A percentile compares a stretch with the other conserved stretches of the same genome.
phyloP scores from a whole-genome alignment of 2,329 filamentous ascomycete genomes.

The Fusarium chaquense region DNA sequence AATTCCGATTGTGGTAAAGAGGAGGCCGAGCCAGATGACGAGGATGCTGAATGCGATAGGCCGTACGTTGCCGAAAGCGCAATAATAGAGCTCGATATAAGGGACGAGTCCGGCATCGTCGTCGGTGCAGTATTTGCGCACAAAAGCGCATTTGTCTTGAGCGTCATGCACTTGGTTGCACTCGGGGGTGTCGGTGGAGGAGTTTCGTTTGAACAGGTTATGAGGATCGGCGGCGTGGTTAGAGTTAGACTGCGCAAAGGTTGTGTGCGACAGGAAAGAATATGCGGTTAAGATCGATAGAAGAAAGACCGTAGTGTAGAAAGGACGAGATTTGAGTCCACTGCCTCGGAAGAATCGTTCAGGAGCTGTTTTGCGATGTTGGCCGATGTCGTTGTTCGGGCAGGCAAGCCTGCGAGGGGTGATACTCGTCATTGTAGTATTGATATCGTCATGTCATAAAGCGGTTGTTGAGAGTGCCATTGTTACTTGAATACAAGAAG shows the following conservation, averaged over 20 bases:
- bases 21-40: constrained; percentile 83
- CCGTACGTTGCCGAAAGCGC: constrained; percentile 74
- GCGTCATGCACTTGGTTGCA: constrained; percentile 85
- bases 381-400: constrained; percentile 14
- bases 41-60: constrained; percentile 84
- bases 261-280: constrained; percentile 55
- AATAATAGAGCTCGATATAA: constrained; percentile 94
- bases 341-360: constrained; percentile 48
- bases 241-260: constrained; percentile 23
- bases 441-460: constrained; percentile 44
- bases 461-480: constrained; percentile 33
- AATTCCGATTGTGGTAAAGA: constrained; percentile 97
- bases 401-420: constrained; percentile 18
- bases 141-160: constrained; percentile 86
- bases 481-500: constrained; percentile 3
- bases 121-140: constrained; percentile 83
- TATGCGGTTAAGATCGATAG: constrained; percentile 61
- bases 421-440: constrained; percentile 32
- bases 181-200: constrained; percentile 57
- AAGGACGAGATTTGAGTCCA: constrained; percentile 61
- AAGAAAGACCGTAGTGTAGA: constrained; percentile 61
- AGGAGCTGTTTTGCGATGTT: constrained; percentile 15
- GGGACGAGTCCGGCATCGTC: constrained; percentile 91
- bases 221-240: constrained; percentile 17
- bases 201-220: constrained; percentile 46